phyloP scores from a whole-genome alignment of 2,329 filamentous ascomycete species.

The Lasiodiplodia hormozganensis region DNA sequence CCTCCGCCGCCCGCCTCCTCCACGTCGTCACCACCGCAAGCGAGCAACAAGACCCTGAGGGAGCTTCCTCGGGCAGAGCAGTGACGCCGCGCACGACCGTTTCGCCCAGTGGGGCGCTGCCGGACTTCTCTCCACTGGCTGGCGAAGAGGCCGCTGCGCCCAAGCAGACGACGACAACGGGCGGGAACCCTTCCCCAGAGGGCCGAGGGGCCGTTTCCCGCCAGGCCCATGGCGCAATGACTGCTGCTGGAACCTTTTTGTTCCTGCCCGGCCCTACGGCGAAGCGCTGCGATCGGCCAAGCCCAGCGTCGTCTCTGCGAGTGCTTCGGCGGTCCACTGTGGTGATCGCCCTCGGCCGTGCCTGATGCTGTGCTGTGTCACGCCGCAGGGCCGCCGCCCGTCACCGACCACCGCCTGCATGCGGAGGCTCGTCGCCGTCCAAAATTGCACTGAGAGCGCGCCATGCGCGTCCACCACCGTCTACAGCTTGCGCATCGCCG shows the following conservation, averaged over 20 bases:
- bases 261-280: constrained; percentile 13
- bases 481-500: neutral
- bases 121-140: neutral
- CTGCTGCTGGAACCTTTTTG: constrained; percentile 15
- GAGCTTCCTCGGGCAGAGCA: neutral
- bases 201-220: constrained; percentile 7
- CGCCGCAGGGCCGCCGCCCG: neutral
- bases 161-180: neutral
- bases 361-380: constrained; percentile 12
- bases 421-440: neutral
- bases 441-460: neutral
- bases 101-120: neutral
- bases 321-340: constrained; percentile 13
- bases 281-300: constrained; percentile 1
- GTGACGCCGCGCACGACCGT: neutral
- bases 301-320: constrained; percentile 7
- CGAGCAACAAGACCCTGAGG: neutral
- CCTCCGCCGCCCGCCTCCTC: neutral
- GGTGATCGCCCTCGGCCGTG: neutral
- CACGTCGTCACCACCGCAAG: neutral
- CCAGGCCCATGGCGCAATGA: constrained; percentile 12
- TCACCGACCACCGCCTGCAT: constrained; percentile 4
- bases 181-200: constrained; percentile 15
- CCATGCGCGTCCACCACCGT: neutral
- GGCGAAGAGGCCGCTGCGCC: neutral